Evolutionary conservation across 345 rosid genomes (phyloP), one percentile per base, ranked within the genome.

Genomic region (Lumnitzera littorea): DNA sequence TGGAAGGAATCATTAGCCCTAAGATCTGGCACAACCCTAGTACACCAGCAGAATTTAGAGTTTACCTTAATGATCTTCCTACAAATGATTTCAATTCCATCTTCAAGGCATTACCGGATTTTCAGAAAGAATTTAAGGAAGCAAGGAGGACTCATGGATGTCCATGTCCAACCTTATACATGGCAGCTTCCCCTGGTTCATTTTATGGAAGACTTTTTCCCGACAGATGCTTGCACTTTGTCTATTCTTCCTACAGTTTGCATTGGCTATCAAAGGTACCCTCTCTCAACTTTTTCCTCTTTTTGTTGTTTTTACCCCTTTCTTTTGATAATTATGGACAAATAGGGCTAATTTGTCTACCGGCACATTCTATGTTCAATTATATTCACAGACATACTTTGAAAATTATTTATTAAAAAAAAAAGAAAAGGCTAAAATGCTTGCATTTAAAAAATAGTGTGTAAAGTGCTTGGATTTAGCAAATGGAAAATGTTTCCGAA

Each of bases 221-320:
- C 16, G 60, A 64, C 69, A 75, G 76, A 14, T 74, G 70, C 62
- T 56, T 92, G 66, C 95, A 92, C 79, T 87, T 92, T 58, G 74
- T 85, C 51, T 70, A 85, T 48, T 80, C 96, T 9, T 85, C 91
- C 57, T 70, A 78, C 72, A 85, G 95, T 57, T 70, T 89, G 68
- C 96, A 92, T 85, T 92, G 98, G 98, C 83, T 92, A 13, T 92
- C 98, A 25, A 84, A 78, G 92, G 98, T 91, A 13, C 29, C 23
- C 27, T 25, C 24, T 60, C 20, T 14, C 53, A 59, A 29, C 57
- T 51, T 31, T 62, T 43, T 16, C 14, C 24, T 51, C 17, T 24
- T 16, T 51, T n/a, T 7, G 13, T 12, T 31, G 23, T 56, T 24
- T 56, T 31, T 25, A 52, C 24, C 46, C 48, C 14, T 52, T 51